phyloP scores from a whole-genome alignment of 192 early-diverging fungal genomes.

The Coemansia asiatica region DNA sequence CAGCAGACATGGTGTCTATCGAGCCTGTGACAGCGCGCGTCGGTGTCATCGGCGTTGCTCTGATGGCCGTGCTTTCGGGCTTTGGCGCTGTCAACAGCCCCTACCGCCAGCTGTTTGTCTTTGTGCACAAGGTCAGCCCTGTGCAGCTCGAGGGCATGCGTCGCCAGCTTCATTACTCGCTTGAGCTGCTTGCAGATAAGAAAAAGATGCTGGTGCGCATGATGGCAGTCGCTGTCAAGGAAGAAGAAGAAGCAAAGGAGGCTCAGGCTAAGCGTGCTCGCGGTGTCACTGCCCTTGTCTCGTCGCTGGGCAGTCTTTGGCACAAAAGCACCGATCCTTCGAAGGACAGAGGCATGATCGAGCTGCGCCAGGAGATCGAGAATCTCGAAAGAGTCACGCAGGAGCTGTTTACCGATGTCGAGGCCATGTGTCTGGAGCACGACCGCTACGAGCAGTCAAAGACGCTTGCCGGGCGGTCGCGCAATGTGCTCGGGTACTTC shows the following conservation, averaged over 20 bases:
- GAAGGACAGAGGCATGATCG: slow-evolving; percentile 21
- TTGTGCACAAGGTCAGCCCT: slow-evolving; percentile 63
- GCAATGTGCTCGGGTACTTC: slow-evolving; percentile 79
- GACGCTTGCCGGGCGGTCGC: slow-evolving; percentile 76
- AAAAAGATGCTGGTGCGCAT: slow-evolving; percentile 60
- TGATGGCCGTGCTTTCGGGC: slow-evolving; percentile 91
- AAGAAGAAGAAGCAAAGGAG: slow-evolving; percentile 3
- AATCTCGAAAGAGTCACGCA: slow-evolving; percentile 63
- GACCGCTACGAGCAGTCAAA: slow-evolving; percentile 60
- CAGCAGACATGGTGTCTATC: slow-evolving; percentile 55
- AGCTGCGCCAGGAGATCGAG: slow-evolving; percentile 49
- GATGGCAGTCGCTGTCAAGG: slow-evolving; percentile 29
- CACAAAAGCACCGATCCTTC: slow-evolving; percentile 15
- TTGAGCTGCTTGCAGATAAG: slow-evolving; percentile 66
- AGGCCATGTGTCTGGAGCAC: slow-evolving; percentile 77
- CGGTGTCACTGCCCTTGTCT: slow-evolving; percentile 20
- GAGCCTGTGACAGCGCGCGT: slow-evolving; percentile 79
- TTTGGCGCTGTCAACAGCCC: slow-evolving; percentile 94
- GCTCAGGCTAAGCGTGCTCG: slow-evolving; percentile 2
- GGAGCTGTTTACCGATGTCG: slow-evolving; percentile 76
- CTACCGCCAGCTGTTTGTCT: slow-evolving; percentile 80
- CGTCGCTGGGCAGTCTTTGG: slow-evolving; percentile 31
- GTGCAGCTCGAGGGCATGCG: slow-evolving; percentile 61
- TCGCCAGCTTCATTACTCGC: slow-evolving; percentile 66
- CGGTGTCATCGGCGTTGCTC: slow-evolving; percentile 85